Percentiles rank a stretch among this genome's conserved stretches.
phyloP scores from a whole-genome alignment of 257 asterid species.

The Phtheirospermum japonicum region DNA sequence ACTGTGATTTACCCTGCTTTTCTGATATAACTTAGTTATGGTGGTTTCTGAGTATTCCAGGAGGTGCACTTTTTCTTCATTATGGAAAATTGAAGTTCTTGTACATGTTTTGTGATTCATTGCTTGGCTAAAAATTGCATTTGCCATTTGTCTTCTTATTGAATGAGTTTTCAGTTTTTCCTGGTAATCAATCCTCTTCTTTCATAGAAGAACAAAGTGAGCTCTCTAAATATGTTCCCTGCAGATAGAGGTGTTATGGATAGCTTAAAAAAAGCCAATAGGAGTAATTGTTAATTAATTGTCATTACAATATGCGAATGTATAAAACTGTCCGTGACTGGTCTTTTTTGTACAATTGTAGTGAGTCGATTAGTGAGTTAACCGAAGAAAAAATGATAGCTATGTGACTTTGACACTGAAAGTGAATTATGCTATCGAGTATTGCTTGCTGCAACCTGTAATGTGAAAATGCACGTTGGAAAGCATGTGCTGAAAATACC shows the following conservation, averaged over 20 bases:
- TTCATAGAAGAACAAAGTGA: slow-evolving; percentile 5
- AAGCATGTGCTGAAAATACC: slow-evolving; percentile 3
- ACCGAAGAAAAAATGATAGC: slow-evolving; percentile 3
- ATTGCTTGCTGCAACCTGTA: slow-evolving; percentile 4
- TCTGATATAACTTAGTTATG: background rate
- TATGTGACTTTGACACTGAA: slow-evolving; percentile 4
- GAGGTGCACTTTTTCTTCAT: slow-evolving; percentile 6
- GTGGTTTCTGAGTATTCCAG: slow-evolving; percentile 15
- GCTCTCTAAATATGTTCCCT: slow-evolving; percentile 8
- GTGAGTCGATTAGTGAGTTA: slow-evolving; percentile 6
- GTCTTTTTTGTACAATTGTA: slow-evolving; percentile 14
- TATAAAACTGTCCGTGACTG: background rate
- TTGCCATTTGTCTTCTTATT: slow-evolving; percentile 6
- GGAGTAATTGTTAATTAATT: background rate
- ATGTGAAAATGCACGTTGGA: slow-evolving; percentile 10
- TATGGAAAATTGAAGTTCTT: slow-evolving; percentile 1
- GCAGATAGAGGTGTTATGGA: background rate
- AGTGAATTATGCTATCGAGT: slow-evolving; percentile 1
- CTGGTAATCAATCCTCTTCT: slow-evolving; percentile 12
- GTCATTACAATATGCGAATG: slow-evolving; percentile 9
- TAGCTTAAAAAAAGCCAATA: background rate
- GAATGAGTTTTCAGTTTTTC: slow-evolving; percentile 13
- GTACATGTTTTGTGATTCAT: background rate
- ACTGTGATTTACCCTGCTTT: background rate
- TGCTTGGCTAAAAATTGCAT: background rate